Percentiles rank a stretch among this genome's conserved stretches.
These are phyloP conservation scores for Vitis rupestris DNA, from an alignment of 164 flowering plant genomes.

Conservation along the genomic window DNA sequence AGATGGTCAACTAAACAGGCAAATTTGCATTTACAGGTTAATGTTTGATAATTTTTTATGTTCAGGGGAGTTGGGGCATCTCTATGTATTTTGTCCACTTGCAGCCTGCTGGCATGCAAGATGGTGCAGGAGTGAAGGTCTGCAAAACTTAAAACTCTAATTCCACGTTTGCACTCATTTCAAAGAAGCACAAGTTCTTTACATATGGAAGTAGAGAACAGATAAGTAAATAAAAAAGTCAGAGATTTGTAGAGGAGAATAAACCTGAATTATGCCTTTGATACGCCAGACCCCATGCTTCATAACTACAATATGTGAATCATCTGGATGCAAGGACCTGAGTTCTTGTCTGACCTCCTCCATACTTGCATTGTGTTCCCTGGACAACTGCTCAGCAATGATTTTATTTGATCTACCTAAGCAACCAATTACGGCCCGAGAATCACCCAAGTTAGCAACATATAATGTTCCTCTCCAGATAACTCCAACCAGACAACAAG, in stretches of 20 bases:
- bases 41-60: neutral
- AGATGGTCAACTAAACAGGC: neutral
- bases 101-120: neutral
- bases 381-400: conserved; percentile 63
- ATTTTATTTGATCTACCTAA: conserved; percentile 43
- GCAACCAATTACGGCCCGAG: conserved; percentile 73
- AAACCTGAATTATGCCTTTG: conserved; percentile 87
- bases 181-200: too few species aligned
- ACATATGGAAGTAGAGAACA: neutral
- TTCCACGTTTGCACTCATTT: too few species aligned
- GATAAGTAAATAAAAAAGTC: neutral
- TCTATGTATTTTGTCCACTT: neutral
- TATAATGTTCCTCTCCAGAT: conserved; percentile 60
- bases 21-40: neutral
- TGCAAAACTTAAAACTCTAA: too few species aligned
- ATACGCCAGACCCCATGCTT: conserved; percentile 78
- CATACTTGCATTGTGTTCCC: conserved; percentile 68
- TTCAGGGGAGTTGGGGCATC: neutral
- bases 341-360: conserved; percentile 78
- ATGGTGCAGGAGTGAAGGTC: neutral
- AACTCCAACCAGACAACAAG: conserved; percentile 79
- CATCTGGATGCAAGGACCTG: conserved; percentile 63
- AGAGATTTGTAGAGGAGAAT: neutral
- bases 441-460: conserved; percentile 78
- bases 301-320: conserved; percentile 55